Conservation (phyloP, 768 basidiomycete genomes). For the Hysterangium stoloniferum region DNA sequence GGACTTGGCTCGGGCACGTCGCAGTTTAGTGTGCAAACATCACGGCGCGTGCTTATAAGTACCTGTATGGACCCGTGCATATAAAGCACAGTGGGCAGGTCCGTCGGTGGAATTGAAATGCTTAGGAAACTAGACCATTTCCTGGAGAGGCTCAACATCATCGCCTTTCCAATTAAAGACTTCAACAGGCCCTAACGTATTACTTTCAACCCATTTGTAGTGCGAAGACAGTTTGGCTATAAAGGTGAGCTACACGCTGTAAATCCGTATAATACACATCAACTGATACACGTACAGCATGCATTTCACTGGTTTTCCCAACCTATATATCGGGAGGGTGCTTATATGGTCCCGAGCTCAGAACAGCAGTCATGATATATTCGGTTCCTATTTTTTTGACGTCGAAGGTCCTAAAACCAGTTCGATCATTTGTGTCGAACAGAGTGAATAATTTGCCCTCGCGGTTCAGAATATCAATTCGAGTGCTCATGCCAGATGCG, state of each 20-base stretch:
- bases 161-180: constrained; percentile 7
- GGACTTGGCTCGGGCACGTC: constrained; percentile 3
- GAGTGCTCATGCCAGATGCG: constrained; percentile 8
- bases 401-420: not conserved
- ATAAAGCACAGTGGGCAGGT: constrained; percentile 11
- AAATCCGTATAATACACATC: not conserved
- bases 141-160: constrained; percentile 10
- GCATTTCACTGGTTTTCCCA: not conserved
- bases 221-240: constrained; percentile 10
- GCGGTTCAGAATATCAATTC: constrained; percentile 11
- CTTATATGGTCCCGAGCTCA: constrained; percentile 9
- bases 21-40: not conserved
- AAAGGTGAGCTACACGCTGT: not conserved
- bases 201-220: not conserved
- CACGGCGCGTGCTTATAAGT: not conserved
- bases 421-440: not conserved
- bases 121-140: constrained; percentile 8
- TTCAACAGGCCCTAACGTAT: not conserved
- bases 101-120: not conserved
- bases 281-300: not conserved
- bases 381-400: constrained; percentile 6
- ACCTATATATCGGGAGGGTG: constrained; percentile 10
- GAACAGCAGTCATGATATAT: constrained; percentile 6
- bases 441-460: constrained; percentile 3
- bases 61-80: constrained; percentile 14